Conservation (phyloP, 176 grass and related monocot genomes). For the Typha latifolia region DNA sequence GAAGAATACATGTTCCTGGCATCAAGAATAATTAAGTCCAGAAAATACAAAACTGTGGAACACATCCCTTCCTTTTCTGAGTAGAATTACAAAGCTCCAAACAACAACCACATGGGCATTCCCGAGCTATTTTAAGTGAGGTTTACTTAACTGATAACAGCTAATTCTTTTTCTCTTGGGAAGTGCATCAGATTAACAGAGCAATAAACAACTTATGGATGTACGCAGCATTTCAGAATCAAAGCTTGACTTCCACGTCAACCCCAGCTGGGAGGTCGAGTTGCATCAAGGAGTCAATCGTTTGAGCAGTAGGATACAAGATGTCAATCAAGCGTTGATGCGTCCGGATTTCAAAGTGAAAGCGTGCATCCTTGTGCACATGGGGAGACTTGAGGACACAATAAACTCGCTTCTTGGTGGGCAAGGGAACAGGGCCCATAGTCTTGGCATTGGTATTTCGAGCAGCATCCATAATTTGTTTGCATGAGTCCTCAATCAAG, state of each 20-base stretch:
- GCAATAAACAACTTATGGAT: neutral
- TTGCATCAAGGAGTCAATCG: constrained; percentile 89
- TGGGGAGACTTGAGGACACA: constrained; percentile 97
- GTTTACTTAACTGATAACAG: too few relatives aligned
- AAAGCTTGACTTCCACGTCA: constrained; percentile 96
- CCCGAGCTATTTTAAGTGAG: too few relatives aligned
- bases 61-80: too few relatives aligned
- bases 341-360: constrained; percentile 93
- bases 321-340: constrained; percentile 91
- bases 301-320: constrained; percentile 86
- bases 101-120: too few relatives aligned
- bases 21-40: too few relatives aligned
- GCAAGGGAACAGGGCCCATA: constrained; percentile 80
- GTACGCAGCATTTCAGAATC: constrained; percentile 22
- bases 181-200: neutral
- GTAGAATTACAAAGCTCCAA: too few relatives aligned
- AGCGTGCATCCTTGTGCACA: constrained; percentile 91
- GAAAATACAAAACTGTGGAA: too few relatives aligned
- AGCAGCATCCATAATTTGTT: constrained; percentile 84
- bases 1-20: too few relatives aligned
- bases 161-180: too few relatives aligned
- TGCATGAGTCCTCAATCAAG: constrained; percentile 86
- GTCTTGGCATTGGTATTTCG: constrained; percentile 86
- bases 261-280: constrained; percentile 91
- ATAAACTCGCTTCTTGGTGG: constrained; percentile 69